phyloP scores from a whole-genome alignment of 108 stramenopile species.

The Craspedostauros australis region DNA sequence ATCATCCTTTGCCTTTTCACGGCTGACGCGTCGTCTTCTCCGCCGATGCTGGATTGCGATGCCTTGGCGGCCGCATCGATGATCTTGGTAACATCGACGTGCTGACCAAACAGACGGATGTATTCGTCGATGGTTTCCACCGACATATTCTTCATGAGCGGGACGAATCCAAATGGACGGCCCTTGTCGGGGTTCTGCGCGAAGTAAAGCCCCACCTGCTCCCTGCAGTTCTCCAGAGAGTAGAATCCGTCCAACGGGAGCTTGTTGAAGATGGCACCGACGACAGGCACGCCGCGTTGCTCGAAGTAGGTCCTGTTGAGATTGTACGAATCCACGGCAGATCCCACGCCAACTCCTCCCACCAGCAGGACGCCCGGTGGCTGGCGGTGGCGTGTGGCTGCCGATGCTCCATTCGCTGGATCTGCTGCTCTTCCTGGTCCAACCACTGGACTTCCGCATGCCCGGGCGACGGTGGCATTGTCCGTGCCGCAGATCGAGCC shows the following conservation, averaged over 20 bases:
- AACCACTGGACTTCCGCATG: constrained; percentile 43
- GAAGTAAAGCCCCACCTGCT: constrained; percentile 71
- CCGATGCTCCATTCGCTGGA: neutral
- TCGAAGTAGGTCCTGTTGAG: constrained; percentile 92
- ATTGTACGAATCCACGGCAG: constrained; percentile 95
- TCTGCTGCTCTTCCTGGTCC: neutral
- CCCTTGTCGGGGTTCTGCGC: constrained; percentile 33
- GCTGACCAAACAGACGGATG: constrained; percentile 40
- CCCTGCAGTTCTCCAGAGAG: constrained; percentile 71
- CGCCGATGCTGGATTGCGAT: constrained; percentile 1
- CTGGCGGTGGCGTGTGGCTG: no score
- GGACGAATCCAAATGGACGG: constrained; percentile 74
- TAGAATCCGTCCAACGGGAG: constrained; percentile 76
- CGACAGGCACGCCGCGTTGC: constrained; percentile 53
- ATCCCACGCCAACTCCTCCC: constrained; percentile 84
- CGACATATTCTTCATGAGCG: constrained; percentile 43
- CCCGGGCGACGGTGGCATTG: constrained; percentile 82
- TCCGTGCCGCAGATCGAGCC: constrained; percentile 93
- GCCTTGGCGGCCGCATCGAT: constrained; percentile 31
- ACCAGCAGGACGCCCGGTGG: constrained; percentile 60
- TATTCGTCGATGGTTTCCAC: constrained; percentile 23
- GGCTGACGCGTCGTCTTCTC: neutral
- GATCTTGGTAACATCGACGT: constrained; percentile 50
- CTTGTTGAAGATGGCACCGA: constrained; percentile 89
- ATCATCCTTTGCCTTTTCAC: constrained; percentile 6